phyloP scores from a whole-genome alignment of 2,329 filamentous ascomycete genomes.

The Fusarium sp. region DNA sequence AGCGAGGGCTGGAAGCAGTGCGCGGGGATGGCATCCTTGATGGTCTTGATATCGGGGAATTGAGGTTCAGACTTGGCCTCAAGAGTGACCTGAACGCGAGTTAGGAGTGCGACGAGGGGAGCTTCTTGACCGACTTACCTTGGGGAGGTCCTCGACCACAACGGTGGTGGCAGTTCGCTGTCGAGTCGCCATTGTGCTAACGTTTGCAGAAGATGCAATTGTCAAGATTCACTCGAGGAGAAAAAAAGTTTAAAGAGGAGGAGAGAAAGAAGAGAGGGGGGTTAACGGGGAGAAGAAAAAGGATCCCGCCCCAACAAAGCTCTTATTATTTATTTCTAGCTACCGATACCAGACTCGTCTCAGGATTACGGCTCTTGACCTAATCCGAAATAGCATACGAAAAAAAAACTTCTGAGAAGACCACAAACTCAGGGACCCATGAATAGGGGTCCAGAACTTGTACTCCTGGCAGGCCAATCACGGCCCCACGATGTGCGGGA shows the following conservation, averaged over 20 bases:
- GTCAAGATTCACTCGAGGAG: conserved; percentile 2
- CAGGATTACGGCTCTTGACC: conserved; percentile 33
- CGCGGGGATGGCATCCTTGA: conserved; percentile 64
- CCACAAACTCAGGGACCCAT: conserved; percentile 13
- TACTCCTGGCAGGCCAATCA: conserved; percentile 33
- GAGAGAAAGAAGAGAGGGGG: background rate
- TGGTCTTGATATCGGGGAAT: conserved; percentile 48
- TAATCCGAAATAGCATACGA: conserved; percentile 39
- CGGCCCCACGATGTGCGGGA: conserved; percentile 40
- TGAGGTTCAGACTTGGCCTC: conserved; percentile 36
- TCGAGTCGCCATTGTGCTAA: conserved; percentile 41
- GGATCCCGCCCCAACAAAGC: conserved; percentile 16
- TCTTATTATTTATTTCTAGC: conserved; percentile 21
- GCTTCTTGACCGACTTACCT: conserved; percentile 22
- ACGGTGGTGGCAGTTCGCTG: conserved; percentile 44
- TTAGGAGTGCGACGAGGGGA: conserved; percentile 8
- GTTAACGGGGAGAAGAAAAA: background rate
- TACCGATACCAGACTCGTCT: conserved; percentile 11
- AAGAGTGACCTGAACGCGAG: conserved; percentile 25
- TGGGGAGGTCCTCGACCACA: conserved; percentile 30
- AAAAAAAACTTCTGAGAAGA: conserved; percentile 11
- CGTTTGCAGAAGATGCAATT: background rate
- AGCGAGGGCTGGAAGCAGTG: conserved; percentile 71
- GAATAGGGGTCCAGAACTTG: conserved; percentile 43
- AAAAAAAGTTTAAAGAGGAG: background rate